These are phyloP conservation scores for Neoscytalidium dimidiatum DNA, from an alignment of 2,329 filamentous ascomycete genomes.

Conservation along the genomic window DNA sequence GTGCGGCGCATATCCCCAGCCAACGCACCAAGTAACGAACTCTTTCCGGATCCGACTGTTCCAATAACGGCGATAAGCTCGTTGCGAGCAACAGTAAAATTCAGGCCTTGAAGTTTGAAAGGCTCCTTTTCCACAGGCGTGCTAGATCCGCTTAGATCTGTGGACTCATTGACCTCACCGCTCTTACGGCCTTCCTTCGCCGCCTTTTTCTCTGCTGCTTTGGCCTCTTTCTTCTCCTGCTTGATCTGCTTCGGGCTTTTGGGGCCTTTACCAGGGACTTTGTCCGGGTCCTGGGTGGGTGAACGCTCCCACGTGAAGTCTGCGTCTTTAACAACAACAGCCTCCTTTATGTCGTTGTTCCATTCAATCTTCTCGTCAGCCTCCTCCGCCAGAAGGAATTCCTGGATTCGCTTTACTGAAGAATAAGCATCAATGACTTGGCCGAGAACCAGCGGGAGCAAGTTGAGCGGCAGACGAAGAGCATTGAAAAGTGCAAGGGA, in stretches of 20 bases:
- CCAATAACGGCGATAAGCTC: conserved; percentile 86
- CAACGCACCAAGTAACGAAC: conserved; percentile 80
- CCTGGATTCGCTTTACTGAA: conserved; percentile 81
- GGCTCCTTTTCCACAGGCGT: conserved; percentile 55
- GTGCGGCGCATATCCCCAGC: conserved; percentile 94
- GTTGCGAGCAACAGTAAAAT: conserved; percentile 69
- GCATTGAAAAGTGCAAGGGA: conserved; percentile 93
- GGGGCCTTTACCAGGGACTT: neutral
- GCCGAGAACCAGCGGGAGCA: conserved; percentile 84
- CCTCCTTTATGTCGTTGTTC: conserved; percentile 54
- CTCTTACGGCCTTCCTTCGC: conserved; percentile 50
- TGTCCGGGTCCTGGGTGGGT: conserved; percentile 51
- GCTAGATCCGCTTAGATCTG: conserved; percentile 24
- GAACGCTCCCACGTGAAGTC: conserved; percentile 86
- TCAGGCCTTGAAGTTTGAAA: conserved; percentile 70
- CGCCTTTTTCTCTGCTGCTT: conserved; percentile 41
- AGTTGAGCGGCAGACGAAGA: conserved; percentile 83
- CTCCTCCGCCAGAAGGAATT: conserved; percentile 86
- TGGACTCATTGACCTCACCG: conserved; percentile 31
- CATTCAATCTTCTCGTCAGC: conserved; percentile 68
- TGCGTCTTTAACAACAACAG: conserved; percentile 69
- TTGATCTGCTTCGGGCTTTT: conserved; percentile 13
- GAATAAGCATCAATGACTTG: conserved; percentile 88
- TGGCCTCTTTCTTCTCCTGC: conserved; percentile 26
- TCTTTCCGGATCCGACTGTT: conserved; percentile 87